Evolutionary conservation across 306 rosid species (phyloP).

Genomic region (Prunus persica): Prunus_persica_NCBIv2 NC_034009.1:41099501-41100000

Average conservation of each 20-base stretch:
- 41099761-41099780: not conserved
- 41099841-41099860: not conserved
- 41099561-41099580: slow-evolving; percentile 74
- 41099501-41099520: not conserved
- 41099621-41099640: slow-evolving; percentile 79
- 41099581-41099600: slow-evolving; percentile 79
- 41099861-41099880: not conserved
- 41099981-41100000: not conserved
- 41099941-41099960: not conserved
- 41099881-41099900: not conserved
- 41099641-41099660: slow-evolving; percentile 74
- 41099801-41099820: not conserved
- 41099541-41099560: not conserved
- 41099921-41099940: not conserved
- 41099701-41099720: slow-evolving; percentile 10
- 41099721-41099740: slow-evolving; percentile 4
- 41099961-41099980: not conserved
- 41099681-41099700: slow-evolving; percentile 78
- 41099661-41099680: slow-evolving; percentile 88
- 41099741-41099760: not conserved
- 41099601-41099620: slow-evolving; percentile 84
- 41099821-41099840: not conserved
- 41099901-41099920: not conserved
- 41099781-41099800: not conserved
- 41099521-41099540: slow-evolving; percentile 2